phyloP scores from a whole-genome alignment of 768 basidiomycete species.

The Solioccasus polychromus region DNA sequence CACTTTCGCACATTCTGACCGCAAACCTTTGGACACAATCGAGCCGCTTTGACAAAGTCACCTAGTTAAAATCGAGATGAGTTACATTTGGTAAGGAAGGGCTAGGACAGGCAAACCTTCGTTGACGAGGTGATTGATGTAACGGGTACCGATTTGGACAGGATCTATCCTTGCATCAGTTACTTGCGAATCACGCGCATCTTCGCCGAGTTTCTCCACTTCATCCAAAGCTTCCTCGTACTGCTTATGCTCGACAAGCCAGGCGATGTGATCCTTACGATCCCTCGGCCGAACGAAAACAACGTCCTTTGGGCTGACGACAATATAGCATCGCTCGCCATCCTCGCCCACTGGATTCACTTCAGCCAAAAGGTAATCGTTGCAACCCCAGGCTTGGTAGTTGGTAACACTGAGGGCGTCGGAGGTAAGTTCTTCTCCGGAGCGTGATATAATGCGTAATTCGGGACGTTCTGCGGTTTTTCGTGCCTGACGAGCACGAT shows the following conservation, averaged over 20 bases:
- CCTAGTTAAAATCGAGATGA: slow-evolving; percentile 32
- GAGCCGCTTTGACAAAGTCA: slow-evolving; percentile 76
- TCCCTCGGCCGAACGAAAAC: slow-evolving; percentile 88
- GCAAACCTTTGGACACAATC: slow-evolving; percentile 81
- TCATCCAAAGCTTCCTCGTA: slow-evolving; percentile 89
- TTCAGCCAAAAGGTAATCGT: slow-evolving; percentile 80
- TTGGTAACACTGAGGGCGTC: slow-evolving; percentile 79
- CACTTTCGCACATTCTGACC: slow-evolving; percentile 76
- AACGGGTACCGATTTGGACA: slow-evolving; percentile 76
- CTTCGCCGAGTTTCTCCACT: slow-evolving; percentile 59
- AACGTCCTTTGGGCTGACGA: slow-evolving; percentile 82
- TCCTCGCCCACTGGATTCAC: slow-evolving; percentile 26
- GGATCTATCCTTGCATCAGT: slow-evolving; percentile 47
- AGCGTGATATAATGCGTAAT: slow-evolving; percentile 83
- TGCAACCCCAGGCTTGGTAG: slow-evolving; percentile 85
- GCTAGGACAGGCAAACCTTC: slow-evolving; percentile 63
- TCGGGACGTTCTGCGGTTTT: slow-evolving; percentile 92
- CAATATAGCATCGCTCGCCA: slow-evolving; percentile 64
- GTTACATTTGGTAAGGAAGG: not conserved
- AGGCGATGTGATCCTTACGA: slow-evolving; percentile 82
- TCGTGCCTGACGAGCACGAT: slow-evolving; percentile 71
- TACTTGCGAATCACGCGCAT: slow-evolving; percentile 28
- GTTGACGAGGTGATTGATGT: slow-evolving; percentile 79
- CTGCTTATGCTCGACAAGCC: slow-evolving; percentile 82
- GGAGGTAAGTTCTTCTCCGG: slow-evolving; percentile 82